Conservation (phyloP, 257 asterid genomes). For the Linderniella brevidens region DNA sequence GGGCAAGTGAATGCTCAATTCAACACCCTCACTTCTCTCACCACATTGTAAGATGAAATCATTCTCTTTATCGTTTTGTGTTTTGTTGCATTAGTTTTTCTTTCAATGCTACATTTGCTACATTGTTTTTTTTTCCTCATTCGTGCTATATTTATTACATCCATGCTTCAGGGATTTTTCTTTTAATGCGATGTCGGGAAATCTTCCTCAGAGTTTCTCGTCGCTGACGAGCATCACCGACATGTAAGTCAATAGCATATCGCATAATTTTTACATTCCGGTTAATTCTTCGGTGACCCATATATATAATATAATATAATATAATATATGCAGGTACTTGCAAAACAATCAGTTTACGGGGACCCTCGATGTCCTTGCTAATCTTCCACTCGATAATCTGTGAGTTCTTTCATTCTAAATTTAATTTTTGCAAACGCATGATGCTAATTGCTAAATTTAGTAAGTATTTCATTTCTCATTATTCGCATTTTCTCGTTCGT, state of each 20-base stretch:
- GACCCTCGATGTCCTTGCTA: constrained; percentile 68
- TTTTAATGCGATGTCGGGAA: constrained; percentile 48
- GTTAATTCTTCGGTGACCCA: background rate
- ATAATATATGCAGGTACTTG: constrained; percentile 53
- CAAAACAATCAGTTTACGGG: constrained; percentile 91
- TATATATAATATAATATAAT: too few relatives aligned
- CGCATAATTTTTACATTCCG: background rate
- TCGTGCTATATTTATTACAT: background rate
- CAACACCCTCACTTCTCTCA: constrained; percentile 40
- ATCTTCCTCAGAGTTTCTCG: constrained; percentile 67
- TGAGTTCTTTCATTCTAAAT: constrained; percentile 21
- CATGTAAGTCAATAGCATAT: constrained; percentile 36
- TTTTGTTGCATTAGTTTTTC: too few relatives aligned
- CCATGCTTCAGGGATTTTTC: constrained; percentile 69
- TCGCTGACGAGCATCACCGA: constrained; percentile 31
- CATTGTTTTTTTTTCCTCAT: constrained; percentile 2
- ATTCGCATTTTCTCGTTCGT: background rate
- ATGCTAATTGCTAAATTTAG: background rate
- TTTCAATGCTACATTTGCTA: constrained; percentile 11
- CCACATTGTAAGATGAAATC: constrained; percentile 42
- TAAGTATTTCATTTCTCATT: background rate
- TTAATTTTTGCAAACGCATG: background rate
- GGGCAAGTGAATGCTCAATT: constrained; percentile 44
- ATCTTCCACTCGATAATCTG: constrained; percentile 72
- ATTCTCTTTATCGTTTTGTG: constrained; percentile 9